These are phyloP conservation scores for Pleurotus eryngii DNA, from an alignment of 768 basidiomycete genomes.

Conservation along the genomic window DNA sequence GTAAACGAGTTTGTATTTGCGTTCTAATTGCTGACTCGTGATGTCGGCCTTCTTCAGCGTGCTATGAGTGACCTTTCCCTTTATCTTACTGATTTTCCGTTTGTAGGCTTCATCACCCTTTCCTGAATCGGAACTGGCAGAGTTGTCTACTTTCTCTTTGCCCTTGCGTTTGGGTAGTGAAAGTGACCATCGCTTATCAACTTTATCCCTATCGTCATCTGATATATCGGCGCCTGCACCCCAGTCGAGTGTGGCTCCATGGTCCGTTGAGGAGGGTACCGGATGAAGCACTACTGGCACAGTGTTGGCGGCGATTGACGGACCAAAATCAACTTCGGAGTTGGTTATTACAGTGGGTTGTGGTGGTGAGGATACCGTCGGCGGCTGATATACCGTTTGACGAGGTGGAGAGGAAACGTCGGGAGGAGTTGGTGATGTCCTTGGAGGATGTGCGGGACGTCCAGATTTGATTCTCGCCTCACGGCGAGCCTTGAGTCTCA, in stretches of 20 bases:
- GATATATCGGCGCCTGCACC: conserved; percentile 50
- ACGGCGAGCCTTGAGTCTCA: conserved; percentile 70
- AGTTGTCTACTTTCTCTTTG: conserved; percentile 42
- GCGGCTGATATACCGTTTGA: conserved; percentile 26
- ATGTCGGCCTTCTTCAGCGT: conserved; percentile 64
- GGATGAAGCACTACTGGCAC: conserved; percentile 46
- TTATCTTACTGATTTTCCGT: conserved; percentile 62
- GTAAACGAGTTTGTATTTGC: conserved; percentile 61
- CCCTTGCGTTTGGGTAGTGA: conserved; percentile 58
- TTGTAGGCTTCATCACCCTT: conserved; percentile 55
- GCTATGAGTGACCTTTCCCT: conserved; percentile 42
- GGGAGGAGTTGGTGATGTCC: conserved; percentile 12
- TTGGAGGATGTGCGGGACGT: conserved; percentile 17
- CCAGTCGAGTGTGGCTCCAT: conserved; percentile 75
- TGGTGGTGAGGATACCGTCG: conserved; percentile 22
- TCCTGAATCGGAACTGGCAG: conserved; percentile 44
- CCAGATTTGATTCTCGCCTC: conserved; percentile 55
- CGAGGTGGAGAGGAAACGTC: conserved; percentile 14
- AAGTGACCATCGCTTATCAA: conserved; percentile 61
- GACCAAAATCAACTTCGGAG: conserved; percentile 69
- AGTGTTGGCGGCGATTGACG: conserved; percentile 44
- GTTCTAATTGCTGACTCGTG: conserved; percentile 58
- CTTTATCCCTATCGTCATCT: conserved; percentile 54
- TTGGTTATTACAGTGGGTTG: conserved; percentile 25
- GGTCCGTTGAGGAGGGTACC: conserved; percentile 65